These are phyloP conservation scores for Aspergillus tanneri DNA, from an alignment of 2,329 filamentous ascomycete species.

Conservation along the genomic window DNA sequence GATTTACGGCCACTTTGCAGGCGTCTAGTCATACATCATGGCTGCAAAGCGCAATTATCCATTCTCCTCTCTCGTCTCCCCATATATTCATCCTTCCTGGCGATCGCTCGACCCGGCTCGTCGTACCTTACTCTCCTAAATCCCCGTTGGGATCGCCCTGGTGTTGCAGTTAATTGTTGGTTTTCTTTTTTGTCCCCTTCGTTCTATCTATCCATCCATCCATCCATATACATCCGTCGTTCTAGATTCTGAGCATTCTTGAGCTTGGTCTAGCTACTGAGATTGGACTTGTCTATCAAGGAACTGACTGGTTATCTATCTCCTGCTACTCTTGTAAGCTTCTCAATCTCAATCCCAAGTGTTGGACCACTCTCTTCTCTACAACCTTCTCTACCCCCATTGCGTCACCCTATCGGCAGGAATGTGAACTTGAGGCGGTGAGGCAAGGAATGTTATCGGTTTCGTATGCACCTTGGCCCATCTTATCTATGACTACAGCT, in stretches of 20 bases:
- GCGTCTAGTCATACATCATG: conserved; percentile 35
- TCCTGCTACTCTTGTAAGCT: neutral
- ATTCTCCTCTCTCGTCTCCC: neutral
- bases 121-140: too few species aligned
- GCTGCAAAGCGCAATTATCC: conserved; percentile 8
- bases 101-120: too few species aligned
- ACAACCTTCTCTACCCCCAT: neutral
- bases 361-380: neutral
- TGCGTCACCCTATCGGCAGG: neutral
- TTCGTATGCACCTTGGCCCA: conserved; percentile 5
- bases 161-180: neutral
- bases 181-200: neutral
- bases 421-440: conserved; percentile 1
- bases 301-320: neutral
- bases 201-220: neutral
- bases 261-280: too few species aligned
- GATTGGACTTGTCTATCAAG: neutral
- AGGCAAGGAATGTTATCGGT: conserved; percentile 9
- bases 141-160: neutral
- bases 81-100: conserved; percentile 12
- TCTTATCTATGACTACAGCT: conserved; percentile 9
- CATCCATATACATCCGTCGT: too few species aligned
- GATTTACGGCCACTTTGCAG: conserved; percentile 21
- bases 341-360: neutral
- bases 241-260: too few species aligned